These are phyloP conservation scores for Phaeophleospora eucalypticola DNA, from an alignment of 2,329 filamentous ascomycete species.

Conservation along the genomic window DNA sequence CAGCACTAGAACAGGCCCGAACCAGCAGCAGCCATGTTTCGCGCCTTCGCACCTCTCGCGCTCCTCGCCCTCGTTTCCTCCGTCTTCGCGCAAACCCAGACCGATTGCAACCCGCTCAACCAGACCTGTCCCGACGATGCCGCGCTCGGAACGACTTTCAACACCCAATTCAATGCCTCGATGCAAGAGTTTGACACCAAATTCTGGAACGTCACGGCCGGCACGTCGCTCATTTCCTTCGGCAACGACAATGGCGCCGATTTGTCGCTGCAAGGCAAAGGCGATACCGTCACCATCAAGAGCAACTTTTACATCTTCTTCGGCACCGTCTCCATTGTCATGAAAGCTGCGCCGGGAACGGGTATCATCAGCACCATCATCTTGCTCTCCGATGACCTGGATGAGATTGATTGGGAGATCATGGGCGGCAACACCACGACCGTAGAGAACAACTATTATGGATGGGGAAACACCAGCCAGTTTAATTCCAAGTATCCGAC, in stretches of 20 bases:
- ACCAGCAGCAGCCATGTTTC: constrained; percentile 18
- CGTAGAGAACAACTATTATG: constrained; percentile 71
- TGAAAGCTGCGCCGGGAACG: constrained; percentile 69
- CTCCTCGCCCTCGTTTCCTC: background rate
- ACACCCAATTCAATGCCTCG: constrained; percentile 62
- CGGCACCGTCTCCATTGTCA: constrained; percentile 70
- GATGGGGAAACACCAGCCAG: constrained; percentile 62
- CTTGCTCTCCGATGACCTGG: constrained; percentile 75
- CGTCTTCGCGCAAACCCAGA: constrained; percentile 66
- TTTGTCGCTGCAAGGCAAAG: constrained; percentile 65
- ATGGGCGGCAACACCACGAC: constrained; percentile 62
- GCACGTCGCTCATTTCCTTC: constrained; percentile 57
- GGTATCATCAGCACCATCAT: constrained; percentile 82
- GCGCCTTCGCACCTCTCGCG: constrained; percentile 24
- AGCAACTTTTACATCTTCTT: constrained; percentile 84
- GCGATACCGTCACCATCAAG: constrained; percentile 73
- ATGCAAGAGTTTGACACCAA: constrained; percentile 36
- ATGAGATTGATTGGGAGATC: constrained; percentile 87
- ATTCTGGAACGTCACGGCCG: constrained; percentile 55
- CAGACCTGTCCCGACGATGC: constrained; percentile 64
- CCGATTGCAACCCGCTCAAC: constrained; percentile 73
- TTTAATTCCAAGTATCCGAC: constrained; percentile 61
- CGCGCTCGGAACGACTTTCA: constrained; percentile 62
- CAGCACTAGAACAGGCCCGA: background rate
- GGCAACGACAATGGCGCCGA: constrained; percentile 53